phyloP scores from a whole-genome alignment of 106 monocot species.

The Apostasia ramifera region DNA sequence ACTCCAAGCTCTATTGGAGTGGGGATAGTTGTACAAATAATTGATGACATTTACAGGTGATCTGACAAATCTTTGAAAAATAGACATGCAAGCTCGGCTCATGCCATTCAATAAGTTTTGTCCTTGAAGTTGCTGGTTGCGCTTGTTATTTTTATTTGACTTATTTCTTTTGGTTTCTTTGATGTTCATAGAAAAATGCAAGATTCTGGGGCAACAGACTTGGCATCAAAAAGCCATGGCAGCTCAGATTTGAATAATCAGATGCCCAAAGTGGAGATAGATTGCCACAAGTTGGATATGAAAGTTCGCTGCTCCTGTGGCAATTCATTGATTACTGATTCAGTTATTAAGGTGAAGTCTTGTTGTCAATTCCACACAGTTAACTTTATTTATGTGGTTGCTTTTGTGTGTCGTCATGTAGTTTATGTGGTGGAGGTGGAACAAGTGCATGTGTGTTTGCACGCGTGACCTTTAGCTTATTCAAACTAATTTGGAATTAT shows the following conservation, averaged over 20 bases:
- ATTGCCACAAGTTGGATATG: neutral
- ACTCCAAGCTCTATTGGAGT: conserved; percentile 33
- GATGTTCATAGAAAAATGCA: conserved; percentile 58
- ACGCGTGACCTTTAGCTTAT: too few relatives aligned
- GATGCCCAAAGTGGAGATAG: conserved; percentile 47
- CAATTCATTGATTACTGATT: conserved; percentile 42
- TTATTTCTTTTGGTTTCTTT: conserved; percentile 10
- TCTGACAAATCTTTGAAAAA: neutral
- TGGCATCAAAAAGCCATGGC: conserved; percentile 41
- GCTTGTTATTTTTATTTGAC: neutral
- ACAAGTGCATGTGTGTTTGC: too few relatives aligned
- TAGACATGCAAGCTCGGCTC: neutral
- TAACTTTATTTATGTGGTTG: too few relatives aligned
- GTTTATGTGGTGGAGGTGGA: too few relatives aligned
- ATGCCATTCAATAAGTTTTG: too few relatives aligned
- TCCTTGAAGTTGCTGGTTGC: neutral
- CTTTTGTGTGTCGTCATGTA: too few relatives aligned
- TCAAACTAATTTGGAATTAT: too few relatives aligned
- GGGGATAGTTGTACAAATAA: conserved; percentile 49
- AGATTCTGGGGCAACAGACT: conserved; percentile 42
- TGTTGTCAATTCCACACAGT: neutral
- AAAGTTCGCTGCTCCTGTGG: conserved; percentile 81
- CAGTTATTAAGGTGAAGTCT: conserved; percentile 60
- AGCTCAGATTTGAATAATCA: conserved; percentile 27
- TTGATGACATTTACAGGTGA: conserved; percentile 78